Evolutionary conservation across 768 basidiomycete species (phyloP), one percentile per base, ranked within the genome.

Genomic region (Boletus barrowsii): DNA sequence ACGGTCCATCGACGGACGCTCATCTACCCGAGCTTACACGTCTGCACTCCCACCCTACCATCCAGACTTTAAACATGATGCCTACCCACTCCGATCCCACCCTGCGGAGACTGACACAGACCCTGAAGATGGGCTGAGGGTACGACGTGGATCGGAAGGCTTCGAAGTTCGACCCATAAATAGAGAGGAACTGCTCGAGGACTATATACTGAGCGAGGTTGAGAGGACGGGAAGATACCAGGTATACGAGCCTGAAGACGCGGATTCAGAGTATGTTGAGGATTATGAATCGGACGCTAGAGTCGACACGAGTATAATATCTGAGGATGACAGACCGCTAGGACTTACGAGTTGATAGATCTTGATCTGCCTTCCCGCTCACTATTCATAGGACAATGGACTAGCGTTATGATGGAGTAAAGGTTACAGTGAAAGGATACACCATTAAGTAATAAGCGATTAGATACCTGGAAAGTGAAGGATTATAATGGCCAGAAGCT

Each of bases 71-170:
- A 66, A 75, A 45, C 66, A 72, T 55, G 70, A 73, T 15, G 40
- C 50, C 18, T 49, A 64, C 26, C 59, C 69, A 40, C 53, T 37
- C 47, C 68, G 42, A 53, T 47, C 62, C 13, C 48, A 62, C 29
- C 51, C 61, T 42, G 17, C 52, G 26, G 66, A 63, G 5, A 55
- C 51, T 10, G 66, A 62, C 40, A 51, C 67, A 39, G 72, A 69
- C 22, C 47, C 61, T 11, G 69, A 68, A n/a, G 72, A 61, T 30
- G 66, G 70, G n/a, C 68, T 74, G 15, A 65, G 57, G 32, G 75
- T 89, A 44, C 76, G 91, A 49, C 72, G 82, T 42, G 90, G 91
- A 20, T 93, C 90, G 14, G 92, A 93, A 71, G 91, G 91, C 5
- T 89, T 85, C 60, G 91, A 93, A 64, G 83, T 89, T 43, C 78